These are phyloP conservation scores for Ophiocordyceps camponoti-leonardi DNA, from an alignment of 2,329 filamentous ascomycete genomes.

Conservation along the genomic window DNA sequence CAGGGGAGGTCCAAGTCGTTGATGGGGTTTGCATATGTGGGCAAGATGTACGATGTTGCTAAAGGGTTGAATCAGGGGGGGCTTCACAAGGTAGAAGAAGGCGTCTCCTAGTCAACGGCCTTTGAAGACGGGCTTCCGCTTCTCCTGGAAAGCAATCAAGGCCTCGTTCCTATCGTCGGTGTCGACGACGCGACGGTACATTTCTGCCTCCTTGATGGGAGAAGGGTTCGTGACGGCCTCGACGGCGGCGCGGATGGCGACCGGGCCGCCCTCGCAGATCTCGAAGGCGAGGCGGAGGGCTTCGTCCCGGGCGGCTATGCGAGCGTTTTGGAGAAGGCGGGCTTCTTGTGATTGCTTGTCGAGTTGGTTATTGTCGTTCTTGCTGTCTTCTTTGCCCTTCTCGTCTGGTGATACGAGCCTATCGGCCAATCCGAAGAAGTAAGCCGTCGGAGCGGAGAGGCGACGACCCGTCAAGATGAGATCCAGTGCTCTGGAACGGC, in stretches of 20 bases:
- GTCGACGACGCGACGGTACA: constrained; percentile 67
- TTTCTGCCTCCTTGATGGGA: constrained; percentile 68
- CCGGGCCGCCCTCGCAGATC: constrained; percentile 79
- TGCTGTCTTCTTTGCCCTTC: no score
- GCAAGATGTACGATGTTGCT: no score
- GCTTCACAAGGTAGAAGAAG: no score
- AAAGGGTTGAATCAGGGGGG: no score
- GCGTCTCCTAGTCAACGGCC: constrained; percentile 22
- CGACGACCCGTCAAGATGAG: constrained; percentile 80
- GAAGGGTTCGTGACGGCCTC: constrained; percentile 57
- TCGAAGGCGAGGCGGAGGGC: constrained; percentile 63
- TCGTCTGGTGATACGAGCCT: no score
- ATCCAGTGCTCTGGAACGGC: constrained; percentile 67
- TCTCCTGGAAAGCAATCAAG: constrained; percentile 60
- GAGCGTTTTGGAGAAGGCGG: constrained; percentile 36
- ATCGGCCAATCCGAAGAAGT: constrained; percentile 81
- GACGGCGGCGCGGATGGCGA: constrained; percentile 65
- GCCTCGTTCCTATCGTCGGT: constrained; percentile 85
- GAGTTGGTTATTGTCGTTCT: constrained; percentile 14
- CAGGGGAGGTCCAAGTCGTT: no score
- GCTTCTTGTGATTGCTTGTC: background rate
- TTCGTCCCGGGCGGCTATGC: constrained; percentile 54
- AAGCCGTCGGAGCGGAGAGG: constrained; percentile 68
- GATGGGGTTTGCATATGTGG: no score
- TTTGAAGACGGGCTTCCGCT: constrained; percentile 41